phyloP scores from a whole-genome alignment of 768 basidiomycete species.

The Pleurotus platypus region DNA sequence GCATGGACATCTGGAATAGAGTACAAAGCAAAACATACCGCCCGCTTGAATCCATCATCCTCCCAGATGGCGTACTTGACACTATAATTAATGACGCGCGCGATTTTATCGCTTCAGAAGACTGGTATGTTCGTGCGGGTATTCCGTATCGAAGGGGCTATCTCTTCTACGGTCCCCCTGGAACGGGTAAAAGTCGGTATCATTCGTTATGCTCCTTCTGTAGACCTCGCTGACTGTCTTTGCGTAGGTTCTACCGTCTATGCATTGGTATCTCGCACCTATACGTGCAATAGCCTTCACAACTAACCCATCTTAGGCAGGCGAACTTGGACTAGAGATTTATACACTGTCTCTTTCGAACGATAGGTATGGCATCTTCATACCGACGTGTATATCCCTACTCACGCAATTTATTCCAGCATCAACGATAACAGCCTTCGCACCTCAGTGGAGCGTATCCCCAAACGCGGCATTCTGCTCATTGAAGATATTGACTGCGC shows the following conservation, averaged over 20 bases:
- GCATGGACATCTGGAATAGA: slow-evolving; percentile 30
- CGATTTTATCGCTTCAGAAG: slow-evolving; percentile 49
- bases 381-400: too few relatives aligned
- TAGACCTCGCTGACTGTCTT: too few relatives aligned
- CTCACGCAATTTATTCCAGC: slow-evolving; percentile 17
- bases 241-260: slow-evolving; percentile 48
- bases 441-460: slow-evolving; percentile 40
- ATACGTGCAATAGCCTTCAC: too few relatives aligned
- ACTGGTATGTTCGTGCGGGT: slow-evolving; percentile 54
- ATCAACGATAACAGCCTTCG: slow-evolving; percentile 49
- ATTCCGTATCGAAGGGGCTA: slow-evolving; percentile 59
- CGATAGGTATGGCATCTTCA: slow-evolving; percentile 30
- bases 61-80: slow-evolving; percentile 43
- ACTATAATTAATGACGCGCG: slow-evolving; percentile 45
- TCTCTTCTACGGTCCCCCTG: slow-evolving; percentile 56
- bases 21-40: slow-evolving; percentile 48
- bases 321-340: slow-evolving; percentile 81
- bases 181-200: slow-evolving; percentile 54
- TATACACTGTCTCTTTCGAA: slow-evolving; percentile 57
- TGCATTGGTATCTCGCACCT: slow-evolving; percentile 32
- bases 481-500: slow-evolving; percentile 64
- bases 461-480: slow-evolving; percentile 51
- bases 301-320: slow-evolving; percentile 25
- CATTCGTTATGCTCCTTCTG: not conserved
- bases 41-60: slow-evolving; percentile 49